Base-by-base conservation (phyloP, 139 green algal genomes). In the Coccomyxa sp. region DNA sequence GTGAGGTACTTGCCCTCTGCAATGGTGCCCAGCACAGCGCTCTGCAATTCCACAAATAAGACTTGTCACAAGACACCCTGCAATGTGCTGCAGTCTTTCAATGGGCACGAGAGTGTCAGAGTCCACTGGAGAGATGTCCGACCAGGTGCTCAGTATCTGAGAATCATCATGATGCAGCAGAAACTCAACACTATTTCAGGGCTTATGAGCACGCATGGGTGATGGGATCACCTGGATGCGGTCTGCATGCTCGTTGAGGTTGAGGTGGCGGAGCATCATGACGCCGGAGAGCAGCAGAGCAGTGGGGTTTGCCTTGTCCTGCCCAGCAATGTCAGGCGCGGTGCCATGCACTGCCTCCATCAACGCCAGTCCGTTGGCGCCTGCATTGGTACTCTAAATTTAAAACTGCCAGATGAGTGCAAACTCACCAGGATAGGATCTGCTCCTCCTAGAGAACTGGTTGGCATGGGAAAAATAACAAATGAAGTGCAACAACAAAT, bases 311-410 rank as follows among this genome's bases (percentile, higher is more conserved):
- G 96, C 96, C 85, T 93, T 83, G 91, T 98, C 92, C 87, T 96
- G 91, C 68, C 90, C 93, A 13, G 88, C 88, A 82, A 99, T 97
- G 89, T 98, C 96, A 45, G 96, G 96, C 10, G 96, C 96, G 28
- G 96, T 99, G 79, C 96, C 96, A 84, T 98, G 96, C 77, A 99
- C 96, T 10, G 94, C 96, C 89, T 98, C 96, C 86, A 97, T 97
- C 76, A 98, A 90, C 9, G 94, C 94, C 79, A 98, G 84, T 7
- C 94, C 94, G 67, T 93, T 88, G 30, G 86, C 83, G 38, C 93
- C 93, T 95, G 38, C 75, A 87, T 25, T 0, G 13, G 67, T 78
- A 14, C 3, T 51, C 38, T 51, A 51, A 51, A 3, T 7, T 51
- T 7, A 51, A 27, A 25, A 1, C 13, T 58, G 51, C 58, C 27